Conservation (phyloP, 73 alveolate species). For the Paramecium bursaria region DNA sequence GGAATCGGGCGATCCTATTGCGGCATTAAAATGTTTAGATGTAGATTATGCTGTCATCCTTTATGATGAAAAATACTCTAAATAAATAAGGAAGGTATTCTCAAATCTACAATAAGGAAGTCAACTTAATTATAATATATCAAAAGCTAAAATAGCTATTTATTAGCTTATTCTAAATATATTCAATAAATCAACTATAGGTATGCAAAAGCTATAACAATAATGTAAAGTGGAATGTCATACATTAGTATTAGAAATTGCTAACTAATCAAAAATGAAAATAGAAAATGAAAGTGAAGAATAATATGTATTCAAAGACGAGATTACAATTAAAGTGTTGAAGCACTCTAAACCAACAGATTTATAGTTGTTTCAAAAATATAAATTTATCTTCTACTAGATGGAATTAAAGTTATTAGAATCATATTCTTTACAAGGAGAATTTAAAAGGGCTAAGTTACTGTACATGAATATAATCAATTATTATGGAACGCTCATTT, state of each 20-base stretch:
- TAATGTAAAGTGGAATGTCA: neutral
- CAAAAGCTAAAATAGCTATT: slow-evolving; percentile 31
- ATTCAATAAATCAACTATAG: neutral
- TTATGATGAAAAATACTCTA: slow-evolving; percentile 10
- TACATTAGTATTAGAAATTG: neutral
- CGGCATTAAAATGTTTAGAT: slow-evolving; percentile 56
- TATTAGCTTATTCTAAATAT: slow-evolving; percentile 15
- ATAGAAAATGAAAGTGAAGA: neutral
- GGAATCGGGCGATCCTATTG: slow-evolving; percentile 54
- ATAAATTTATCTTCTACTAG: slow-evolving; percentile 46
- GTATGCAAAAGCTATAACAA: neutral
- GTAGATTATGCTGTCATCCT: slow-evolving; percentile 34
- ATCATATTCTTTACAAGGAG: neutral
- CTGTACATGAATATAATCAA: neutral
- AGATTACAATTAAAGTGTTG: neutral
- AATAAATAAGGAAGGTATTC: slow-evolving; percentile 2
- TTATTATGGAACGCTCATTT: too few relatives aligned
- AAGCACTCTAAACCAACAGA: slow-evolving; percentile 38
- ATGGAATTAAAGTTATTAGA: slow-evolving; percentile 31
- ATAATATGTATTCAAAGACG: slow-evolving; percentile 20
- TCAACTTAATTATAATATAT: slow-evolving; percentile 4
- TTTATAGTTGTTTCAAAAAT: slow-evolving; percentile 26
- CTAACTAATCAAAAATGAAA: slow-evolving; percentile 15
- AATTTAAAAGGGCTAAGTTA: slow-evolving; percentile 1
- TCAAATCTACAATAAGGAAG: neutral